These are phyloP conservation scores for Xylaria nigripes DNA, from an alignment of 495 filamentous ascomycete species.

Conservation along the genomic window DNA sequence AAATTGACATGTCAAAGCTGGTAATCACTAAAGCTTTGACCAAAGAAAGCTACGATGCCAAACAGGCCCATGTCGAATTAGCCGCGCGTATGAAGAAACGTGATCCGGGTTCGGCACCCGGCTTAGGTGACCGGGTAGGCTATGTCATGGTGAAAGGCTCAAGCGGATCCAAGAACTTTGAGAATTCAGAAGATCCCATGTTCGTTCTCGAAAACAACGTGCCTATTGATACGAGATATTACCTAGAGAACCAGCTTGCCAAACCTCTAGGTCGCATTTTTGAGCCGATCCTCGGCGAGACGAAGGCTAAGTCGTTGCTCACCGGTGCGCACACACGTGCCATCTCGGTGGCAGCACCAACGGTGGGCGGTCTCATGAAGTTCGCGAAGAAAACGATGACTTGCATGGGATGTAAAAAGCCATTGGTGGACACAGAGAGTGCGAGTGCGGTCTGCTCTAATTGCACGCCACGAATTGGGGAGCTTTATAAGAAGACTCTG, in stretches of 20 bases:
- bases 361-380: slow-evolving; percentile 91
- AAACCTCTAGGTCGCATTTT: slow-evolving; percentile 94
- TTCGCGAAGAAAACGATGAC: slow-evolving; percentile 96
- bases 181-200: slow-evolving; percentile 91
- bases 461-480: slow-evolving; percentile 75
- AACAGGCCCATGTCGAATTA: slow-evolving; percentile 93
- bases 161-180: slow-evolving; percentile 82
- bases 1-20: slow-evolving; percentile 96
- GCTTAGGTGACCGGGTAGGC: slow-evolving; percentile 88
- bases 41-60: slow-evolving; percentile 71
- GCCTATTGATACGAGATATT: slow-evolving; percentile 97
- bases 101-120: slow-evolving; percentile 90
- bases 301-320: slow-evolving; percentile 71
- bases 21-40: slow-evolving; percentile 97
- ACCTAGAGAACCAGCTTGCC: slow-evolving; percentile 95
- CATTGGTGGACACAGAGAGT: slow-evolving; percentile 66
- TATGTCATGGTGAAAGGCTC: slow-evolving; percentile 97
- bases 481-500: slow-evolving; percentile 88
- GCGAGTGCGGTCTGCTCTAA: slow-evolving; percentile 82
- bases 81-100: slow-evolving; percentile 93
- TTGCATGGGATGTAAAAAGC: slow-evolving; percentile 98
- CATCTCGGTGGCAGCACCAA: slow-evolving; percentile 83
- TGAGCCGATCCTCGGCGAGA: slow-evolving; percentile 91
- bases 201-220: slow-evolving; percentile 96
- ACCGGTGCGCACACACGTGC: slow-evolving; percentile 88